A percentile compares a stretch with the other conserved stretches of the same genome.
Conservation (phyloP, 352 stramenopile species). For the Thalassiosira exigua region DNA sequence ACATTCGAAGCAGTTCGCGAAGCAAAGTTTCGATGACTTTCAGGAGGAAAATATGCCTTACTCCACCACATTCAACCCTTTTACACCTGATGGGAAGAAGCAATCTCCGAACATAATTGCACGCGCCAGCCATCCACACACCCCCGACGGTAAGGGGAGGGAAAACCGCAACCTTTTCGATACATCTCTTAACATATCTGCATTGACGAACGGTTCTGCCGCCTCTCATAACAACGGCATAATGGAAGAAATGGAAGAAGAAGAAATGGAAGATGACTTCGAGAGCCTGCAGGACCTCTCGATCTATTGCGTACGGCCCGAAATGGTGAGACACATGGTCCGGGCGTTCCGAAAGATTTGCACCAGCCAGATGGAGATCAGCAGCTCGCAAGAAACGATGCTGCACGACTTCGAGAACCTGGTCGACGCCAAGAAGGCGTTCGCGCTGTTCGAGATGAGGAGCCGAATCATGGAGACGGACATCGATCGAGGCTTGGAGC, state of each 20-base stretch:
- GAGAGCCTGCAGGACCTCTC: conserved; percentile 58
- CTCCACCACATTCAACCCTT: conserved; percentile 56
- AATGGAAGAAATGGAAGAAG: conserved; percentile 23
- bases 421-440: conserved; percentile 82
- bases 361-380: conserved; percentile 58
- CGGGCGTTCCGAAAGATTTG: conserved; percentile 77
- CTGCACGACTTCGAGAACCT: conserved; percentile 70
- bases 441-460: conserved; percentile 84
- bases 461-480: conserved; percentile 86
- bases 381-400: conserved; percentile 56
- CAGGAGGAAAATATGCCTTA: conserved; percentile 43
- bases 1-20: not conserved
- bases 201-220: conserved; percentile 35
- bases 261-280: conserved; percentile 47
- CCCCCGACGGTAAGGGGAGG: no score
- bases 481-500: conserved; percentile 82
- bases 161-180: conserved; percentile 34
- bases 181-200: conserved; percentile 52
- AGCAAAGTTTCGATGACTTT: conserved; percentile 19
- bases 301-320: conserved; percentile 71
- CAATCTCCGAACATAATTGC: conserved; percentile 9
- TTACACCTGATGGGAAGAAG: conserved; percentile 14
- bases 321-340: conserved; percentile 72
- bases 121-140: no score
- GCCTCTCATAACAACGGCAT: conserved; percentile 28